phyloP scores from a whole-genome alignment of 306 rosid genomes.

The Begonia fuchsioides region DNA sequence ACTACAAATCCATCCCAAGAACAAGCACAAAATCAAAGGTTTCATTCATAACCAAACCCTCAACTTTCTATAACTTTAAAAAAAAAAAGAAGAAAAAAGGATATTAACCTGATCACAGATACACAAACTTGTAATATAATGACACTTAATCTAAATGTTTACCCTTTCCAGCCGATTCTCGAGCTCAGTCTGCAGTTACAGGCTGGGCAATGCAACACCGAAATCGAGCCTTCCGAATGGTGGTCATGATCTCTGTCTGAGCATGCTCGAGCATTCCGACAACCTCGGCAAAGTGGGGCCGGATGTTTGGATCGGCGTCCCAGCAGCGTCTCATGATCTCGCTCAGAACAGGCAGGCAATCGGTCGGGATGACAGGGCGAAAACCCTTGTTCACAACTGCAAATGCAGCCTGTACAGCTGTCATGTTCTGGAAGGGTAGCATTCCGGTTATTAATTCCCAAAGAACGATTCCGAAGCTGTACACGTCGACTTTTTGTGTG shows the following conservation, averaged over 20 bases:
- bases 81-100: constrained; percentile 10
- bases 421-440: constrained; percentile 98
- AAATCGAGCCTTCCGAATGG: constrained; percentile 91
- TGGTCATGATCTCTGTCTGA: constrained; percentile 82
- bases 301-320: constrained; percentile 90
- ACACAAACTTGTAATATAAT: constrained; percentile 41
- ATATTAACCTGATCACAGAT: constrained; percentile 37
- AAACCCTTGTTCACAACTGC: constrained; percentile 89
- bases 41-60: constrained; percentile 4
- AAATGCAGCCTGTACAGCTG: constrained; percentile 99
- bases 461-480: constrained; percentile 93
- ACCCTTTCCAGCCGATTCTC: constrained; percentile 12
- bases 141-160: constrained; percentile 22
- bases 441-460: constrained; percentile 97
- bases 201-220: constrained; percentile 94
- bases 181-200: constrained; percentile 86
- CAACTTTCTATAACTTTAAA: constrained; percentile 9
- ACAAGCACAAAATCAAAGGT: no score
- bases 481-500: constrained; percentile 91
- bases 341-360: constrained; percentile 74
- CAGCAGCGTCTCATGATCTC: constrained; percentile 98
- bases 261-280: constrained; percentile 91
- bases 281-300: constrained; percentile 76
- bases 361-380: constrained; percentile 76
- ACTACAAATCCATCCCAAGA: neutral